These are phyloP conservation scores for Raphanus raphanistrum DNA, from an alignment of 345 rosid species.

Conservation along the genomic window DNA sequence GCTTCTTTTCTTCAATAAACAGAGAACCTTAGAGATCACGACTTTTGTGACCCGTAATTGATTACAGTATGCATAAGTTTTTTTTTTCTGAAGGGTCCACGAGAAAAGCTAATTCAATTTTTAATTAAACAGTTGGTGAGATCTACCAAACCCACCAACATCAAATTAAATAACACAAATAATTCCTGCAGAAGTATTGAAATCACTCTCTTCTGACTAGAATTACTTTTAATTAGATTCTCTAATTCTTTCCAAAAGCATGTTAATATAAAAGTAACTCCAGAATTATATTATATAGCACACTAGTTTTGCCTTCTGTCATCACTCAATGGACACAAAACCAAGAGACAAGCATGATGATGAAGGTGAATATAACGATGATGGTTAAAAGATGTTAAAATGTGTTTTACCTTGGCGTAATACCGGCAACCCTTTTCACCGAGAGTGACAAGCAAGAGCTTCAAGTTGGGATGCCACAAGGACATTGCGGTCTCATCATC, in stretches of 20 bases:
- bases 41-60: not conserved
- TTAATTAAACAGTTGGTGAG: conserved; percentile 29
- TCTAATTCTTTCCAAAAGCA: conserved; percentile 18
- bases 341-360: conserved; percentile 18
- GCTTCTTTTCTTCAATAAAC: not conserved
- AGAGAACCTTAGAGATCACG: not conserved
- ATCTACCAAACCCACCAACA: conserved; percentile 32
- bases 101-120: conserved; percentile 11
- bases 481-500: conserved; percentile 43
- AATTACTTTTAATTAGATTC: not conserved
- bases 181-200: conserved; percentile 6
- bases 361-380: not conserved
- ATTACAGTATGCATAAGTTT: not conserved
- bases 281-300: not conserved
- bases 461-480: conserved; percentile 54
- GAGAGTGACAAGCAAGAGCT: conserved; percentile 64
- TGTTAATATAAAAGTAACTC: conserved; percentile 13
- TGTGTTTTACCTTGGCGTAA: conserved; percentile 44
- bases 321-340: conserved; percentile 31
- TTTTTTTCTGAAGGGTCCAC: conserved; percentile 22
- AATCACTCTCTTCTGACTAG: not conserved
- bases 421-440: conserved; percentile 63
- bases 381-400: not conserved
- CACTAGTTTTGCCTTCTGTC: conserved; percentile 32
- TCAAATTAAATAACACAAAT: conserved; percentile 23